Evolutionary conservation across 495 filamentous ascomycete genomes (phyloP).

Genomic region (Penicillium atrosanguineum): DNA sequence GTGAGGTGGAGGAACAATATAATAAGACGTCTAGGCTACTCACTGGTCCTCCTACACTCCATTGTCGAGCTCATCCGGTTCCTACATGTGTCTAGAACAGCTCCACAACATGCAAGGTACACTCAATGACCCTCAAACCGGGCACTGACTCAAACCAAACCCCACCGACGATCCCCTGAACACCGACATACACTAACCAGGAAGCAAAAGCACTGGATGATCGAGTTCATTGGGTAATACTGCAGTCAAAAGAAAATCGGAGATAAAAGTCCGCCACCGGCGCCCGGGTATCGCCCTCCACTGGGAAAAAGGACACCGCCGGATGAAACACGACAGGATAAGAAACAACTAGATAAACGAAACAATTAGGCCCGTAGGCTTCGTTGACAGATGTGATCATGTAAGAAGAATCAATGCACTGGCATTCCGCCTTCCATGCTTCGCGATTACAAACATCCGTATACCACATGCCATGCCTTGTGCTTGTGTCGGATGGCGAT

Average conservation of each 20-base stretch:
- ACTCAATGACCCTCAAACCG: background rate
- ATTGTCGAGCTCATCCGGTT: too few relatives aligned
- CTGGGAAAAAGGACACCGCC: slow-evolving; percentile 4
- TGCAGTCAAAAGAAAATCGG: slow-evolving; percentile 8
- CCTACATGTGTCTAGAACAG: background rate
- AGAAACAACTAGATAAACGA: slow-evolving; percentile 15
- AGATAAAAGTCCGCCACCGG: slow-evolving; percentile 10
- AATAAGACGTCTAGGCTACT: too few relatives aligned
- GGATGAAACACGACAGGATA: slow-evolving; percentile 4
- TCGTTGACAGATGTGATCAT: slow-evolving; percentile 17
- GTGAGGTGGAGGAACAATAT: too few relatives aligned
- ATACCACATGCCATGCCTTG: slow-evolving; percentile 2
- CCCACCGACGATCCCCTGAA: background rate
- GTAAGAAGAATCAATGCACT: slow-evolving; percentile 11
- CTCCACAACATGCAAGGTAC: background rate
- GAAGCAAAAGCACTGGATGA: background rate
- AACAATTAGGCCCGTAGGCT: slow-evolving; percentile 20
- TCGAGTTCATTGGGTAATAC: slow-evolving; percentile 1
- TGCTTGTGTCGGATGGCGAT: background rate
- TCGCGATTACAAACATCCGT: background rate
- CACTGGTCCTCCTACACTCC: too few relatives aligned
- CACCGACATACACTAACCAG: background rate
- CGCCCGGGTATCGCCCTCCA: slow-evolving; percentile 15
- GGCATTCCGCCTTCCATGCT: background rate
- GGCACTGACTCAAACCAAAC: background rate